A percentile compares a stretch with the other conserved stretches of the same genome.
Evolutionary conservation across 73 alveolate species (phyloP).

Genomic region (Paramecium biaurelia): DNA sequence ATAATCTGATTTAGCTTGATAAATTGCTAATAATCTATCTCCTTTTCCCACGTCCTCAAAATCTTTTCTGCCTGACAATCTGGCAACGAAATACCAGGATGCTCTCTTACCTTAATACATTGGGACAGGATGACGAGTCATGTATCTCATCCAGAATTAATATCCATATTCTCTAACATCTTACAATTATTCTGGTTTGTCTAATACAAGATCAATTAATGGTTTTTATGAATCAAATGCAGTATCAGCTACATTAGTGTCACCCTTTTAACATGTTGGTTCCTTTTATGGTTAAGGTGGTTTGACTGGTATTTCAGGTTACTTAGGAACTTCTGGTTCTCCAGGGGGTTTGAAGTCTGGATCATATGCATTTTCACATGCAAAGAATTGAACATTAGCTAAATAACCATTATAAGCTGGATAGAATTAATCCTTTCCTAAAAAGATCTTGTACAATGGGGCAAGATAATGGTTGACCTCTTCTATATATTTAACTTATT

Average conservation of each 20-base stretch:
- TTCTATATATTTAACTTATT: background rate
- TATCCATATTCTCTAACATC: constrained; percentile 54
- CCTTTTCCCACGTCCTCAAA: background rate
- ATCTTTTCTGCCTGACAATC: background rate
- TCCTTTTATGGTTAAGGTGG: constrained; percentile 26
- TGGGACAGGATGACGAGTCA: constrained; percentile 41
- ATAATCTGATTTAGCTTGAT: background rate
- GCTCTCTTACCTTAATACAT: constrained; percentile 42
- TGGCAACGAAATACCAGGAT: constrained; percentile 4
- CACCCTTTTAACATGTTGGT: constrained; percentile 35
- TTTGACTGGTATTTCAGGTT: constrained; percentile 8
- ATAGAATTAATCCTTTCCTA: constrained; percentile 43
- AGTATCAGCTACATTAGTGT: background rate
- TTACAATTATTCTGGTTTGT: constrained; percentile 19
- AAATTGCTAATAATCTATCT: constrained; percentile 22
- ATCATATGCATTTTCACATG: constrained; percentile 6
- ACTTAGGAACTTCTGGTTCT: background rate
- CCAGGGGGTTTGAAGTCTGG: constrained; percentile 30
- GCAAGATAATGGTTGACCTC: constrained; percentile 36
- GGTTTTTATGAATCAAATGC: constrained; percentile 6
- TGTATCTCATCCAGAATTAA: constrained; percentile 41
- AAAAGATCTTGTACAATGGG: constrained; percentile 9
- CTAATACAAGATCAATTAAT: background rate
- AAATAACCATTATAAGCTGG: constrained; percentile 35
- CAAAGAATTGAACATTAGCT: background rate